phyloP scores from a whole-genome alignment of 2,329 filamentous ascomycete genomes.

The Paramyrothecium roridum region DNA sequence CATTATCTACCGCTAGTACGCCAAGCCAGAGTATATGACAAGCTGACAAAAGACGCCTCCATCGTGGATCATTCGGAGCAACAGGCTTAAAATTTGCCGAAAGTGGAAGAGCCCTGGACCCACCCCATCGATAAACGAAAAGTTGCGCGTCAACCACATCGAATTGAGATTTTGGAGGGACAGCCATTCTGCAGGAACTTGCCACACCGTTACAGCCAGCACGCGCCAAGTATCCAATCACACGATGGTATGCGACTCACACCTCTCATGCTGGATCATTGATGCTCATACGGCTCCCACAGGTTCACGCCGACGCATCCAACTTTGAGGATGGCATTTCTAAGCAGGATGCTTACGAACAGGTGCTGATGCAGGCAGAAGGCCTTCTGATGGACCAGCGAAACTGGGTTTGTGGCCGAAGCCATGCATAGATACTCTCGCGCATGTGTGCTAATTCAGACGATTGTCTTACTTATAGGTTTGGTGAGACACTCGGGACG shows the following conservation, averaged over 20 bases:
- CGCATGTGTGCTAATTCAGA: background rate
- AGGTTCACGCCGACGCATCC: constrained; percentile 78
- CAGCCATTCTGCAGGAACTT: background rate
- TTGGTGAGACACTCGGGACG: constrained; percentile 15
- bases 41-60: background rate
- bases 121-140: background rate
- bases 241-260: constrained; percentile 10
- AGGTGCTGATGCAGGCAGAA: constrained; percentile 68
- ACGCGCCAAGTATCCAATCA: constrained; percentile 1
- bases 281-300: constrained; percentile 4
- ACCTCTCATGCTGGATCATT: background rate
- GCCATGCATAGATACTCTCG: background rate
- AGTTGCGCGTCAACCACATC: background rate
- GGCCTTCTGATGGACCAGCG: constrained; percentile 69
- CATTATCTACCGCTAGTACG: too few relatives aligned
- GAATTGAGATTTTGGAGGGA: background rate
- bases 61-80: background rate
- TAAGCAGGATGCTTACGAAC: constrained; percentile 71
- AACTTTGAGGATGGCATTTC: constrained; percentile 65
- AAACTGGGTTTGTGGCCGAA: constrained; percentile 64
- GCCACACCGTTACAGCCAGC: background rate
- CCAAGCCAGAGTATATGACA: too few relatives aligned
- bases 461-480: constrained; percentile 12
- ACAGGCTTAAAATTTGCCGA: background rate
- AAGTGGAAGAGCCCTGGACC: background rate